Conservation (phyloP, 768 basidiomycete species). For the Kwoniella newhampshirensis region DNA sequence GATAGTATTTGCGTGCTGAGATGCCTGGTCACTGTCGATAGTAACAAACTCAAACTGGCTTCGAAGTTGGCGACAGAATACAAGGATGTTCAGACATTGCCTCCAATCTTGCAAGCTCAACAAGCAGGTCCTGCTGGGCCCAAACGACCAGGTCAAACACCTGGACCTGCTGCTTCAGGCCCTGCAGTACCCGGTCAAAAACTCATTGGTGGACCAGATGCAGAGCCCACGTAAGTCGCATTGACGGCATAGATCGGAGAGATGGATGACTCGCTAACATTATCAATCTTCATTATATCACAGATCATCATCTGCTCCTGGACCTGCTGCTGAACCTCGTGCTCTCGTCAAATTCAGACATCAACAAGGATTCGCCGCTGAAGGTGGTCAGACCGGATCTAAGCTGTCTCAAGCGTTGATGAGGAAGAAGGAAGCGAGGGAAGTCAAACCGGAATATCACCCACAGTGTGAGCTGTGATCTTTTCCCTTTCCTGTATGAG, state of each 20-base stretch:
- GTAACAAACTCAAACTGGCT: conserved; percentile 58
- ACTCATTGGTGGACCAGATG: conserved; percentile 53
- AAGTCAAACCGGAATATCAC: conserved; percentile 93
- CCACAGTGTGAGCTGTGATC: conserved; percentile 61
- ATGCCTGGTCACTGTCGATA: too few relatives aligned
- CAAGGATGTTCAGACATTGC: conserved; percentile 77
- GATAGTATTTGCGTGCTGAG: too few relatives aligned
- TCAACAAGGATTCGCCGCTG: conserved; percentile 51
- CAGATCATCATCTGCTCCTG: conserved; percentile 4
- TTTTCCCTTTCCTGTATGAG: neutral
- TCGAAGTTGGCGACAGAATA: conserved; percentile 91
- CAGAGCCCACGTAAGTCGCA: conserved; percentile 39
- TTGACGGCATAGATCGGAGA: neutral
- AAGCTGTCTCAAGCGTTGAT: conserved; percentile 82
- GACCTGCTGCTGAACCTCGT: conserved; percentile 27
- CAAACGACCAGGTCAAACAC: conserved; percentile 59
- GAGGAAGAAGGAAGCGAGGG: conserved; percentile 88
- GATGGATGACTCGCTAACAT: neutral
- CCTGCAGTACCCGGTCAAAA: conserved; percentile 50
- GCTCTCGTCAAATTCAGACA: conserved; percentile 52
- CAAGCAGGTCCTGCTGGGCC: conserved; percentile 76
- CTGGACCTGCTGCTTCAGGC: conserved; percentile 15
- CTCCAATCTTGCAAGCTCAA: conserved; percentile 73
- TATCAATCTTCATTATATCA: neutral
- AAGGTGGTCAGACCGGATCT: conserved; percentile 53